Base-by-base conservation (phyloP, 2,329 filamentous ascomycete genomes). In the Phialophora tarda region DNA sequence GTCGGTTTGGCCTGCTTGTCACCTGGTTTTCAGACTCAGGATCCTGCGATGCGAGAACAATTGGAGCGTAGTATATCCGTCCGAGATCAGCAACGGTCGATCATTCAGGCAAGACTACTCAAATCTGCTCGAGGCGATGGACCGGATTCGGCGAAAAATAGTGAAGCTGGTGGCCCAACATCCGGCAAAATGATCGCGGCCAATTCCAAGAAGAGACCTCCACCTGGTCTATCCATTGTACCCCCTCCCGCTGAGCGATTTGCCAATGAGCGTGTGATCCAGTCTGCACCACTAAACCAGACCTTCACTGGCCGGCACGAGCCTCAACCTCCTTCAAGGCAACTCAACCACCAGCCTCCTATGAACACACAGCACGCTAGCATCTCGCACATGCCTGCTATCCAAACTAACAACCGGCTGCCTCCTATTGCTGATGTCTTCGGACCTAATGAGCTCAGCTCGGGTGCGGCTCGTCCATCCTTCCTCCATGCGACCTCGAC, bases 391-490 rank as follows among this genome's bases (percentile, higher is more conserved):
- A 85, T 93, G 3, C 92, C 92, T 11, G 93, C 92, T 24, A 90
- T 87, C 64, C 94, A 97, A 79, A 97, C 93, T 1, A 89, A 87
- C 78, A 98, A 98, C 78, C 90, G 94, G 38, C 85, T 99, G 56
- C 95, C 95, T 1, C 94, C 95, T 2, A 95, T 99, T 65, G 90
- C 92, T 44, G 95, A 98, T 75, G 95, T 99, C 14, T 97, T 99
- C 75, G 92, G 91, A 28, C 82, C 84, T 21, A 91, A 96, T 74
- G 85, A 89, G 38, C 83, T 96, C 44, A 80, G 72, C 82, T 87
- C 72, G 78, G 86, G 71, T 83, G 89, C 79, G 81, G 86, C 74
- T 80, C 92, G 77, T 69, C 89, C 77, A 79, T 88, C 83, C 80
- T 90, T 78, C 71, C 87, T 82, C 72, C 90, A 84, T 78, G 85